Evolutionary conservation across 176 grass and related monocot species (phyloP), one percentile per base, ranked within the genome.

Genomic region (Neostapfia colusana): DNA sequence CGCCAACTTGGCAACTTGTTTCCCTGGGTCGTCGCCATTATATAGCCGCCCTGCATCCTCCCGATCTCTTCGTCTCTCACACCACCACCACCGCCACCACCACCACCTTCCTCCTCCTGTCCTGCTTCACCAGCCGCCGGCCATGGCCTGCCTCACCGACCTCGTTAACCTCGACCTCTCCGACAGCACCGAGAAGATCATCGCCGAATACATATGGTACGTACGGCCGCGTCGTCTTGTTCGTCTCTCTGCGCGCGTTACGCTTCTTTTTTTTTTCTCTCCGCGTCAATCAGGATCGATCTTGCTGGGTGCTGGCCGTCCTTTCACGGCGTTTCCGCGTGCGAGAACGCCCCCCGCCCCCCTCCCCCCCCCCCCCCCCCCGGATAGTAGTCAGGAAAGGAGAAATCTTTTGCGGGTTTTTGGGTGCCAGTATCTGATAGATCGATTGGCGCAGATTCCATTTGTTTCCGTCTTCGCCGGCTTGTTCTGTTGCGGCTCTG

Each of bases 141-240:
- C 82, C 90, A 97, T 97, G 93, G 84, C 94, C 76, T 83, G 72
- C 56, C 95, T 98, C 87, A 88, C 91, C 74, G 95, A 98, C 88
- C 91, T 98, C 54, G 6, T 98, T 82, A 98, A 98, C 69, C 89
- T 98, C 57, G 58, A 90, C 84, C 91, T 98, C 73, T 64, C 73
- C 63, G 91, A 78, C 55, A 42, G 82, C 79, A 92, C 95, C 7
- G 89, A 95, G 43, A 92, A 98, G 89, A 95, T 98, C 87, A 95
- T 98, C 75, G 95, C 89, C 18, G 95, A 98, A 87, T 98, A 98
- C 83, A 94, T 98, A 92, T 98, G 95, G 95, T 98, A 77, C 45
- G 93, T 20, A 51, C 17, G 10, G 23, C 23, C 80, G 14, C 39
- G 37, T 39, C 43, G 38, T 64, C 58, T 20, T 43, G 2, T 37